Evolutionary conservation across 306 rosid species (phyloP).

Genomic region (Pueraria montana): DNA sequence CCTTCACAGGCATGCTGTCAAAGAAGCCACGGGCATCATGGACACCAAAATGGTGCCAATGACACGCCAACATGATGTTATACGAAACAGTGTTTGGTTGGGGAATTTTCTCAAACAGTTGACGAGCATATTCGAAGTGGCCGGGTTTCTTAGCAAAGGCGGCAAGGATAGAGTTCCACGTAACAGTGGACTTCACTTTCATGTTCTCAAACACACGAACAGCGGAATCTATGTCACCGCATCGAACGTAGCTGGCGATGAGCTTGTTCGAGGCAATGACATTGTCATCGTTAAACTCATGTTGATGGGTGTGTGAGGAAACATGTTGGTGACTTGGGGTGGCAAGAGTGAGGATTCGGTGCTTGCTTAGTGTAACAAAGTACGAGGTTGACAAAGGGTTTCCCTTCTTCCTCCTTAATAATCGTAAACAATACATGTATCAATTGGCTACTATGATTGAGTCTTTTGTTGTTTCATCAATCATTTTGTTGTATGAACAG

Average conservation of each 20-base stretch:
- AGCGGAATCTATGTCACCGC: conserved; percentile 74
- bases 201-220: conserved; percentile 63
- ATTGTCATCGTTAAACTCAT: conserved; percentile 23
- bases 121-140: conserved; percentile 59
- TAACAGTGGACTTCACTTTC: conserved; percentile 65
- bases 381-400: neutral
- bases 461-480: neutral
- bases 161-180: conserved; percentile 83
- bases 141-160: conserved; percentile 64
- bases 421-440: conserved; percentile 43
- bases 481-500: neutral
- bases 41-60: conserved; percentile 58
- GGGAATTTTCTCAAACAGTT: conserved; percentile 80
- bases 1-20: conserved; percentile 71
- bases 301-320: conserved; percentile 35
- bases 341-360: neutral
- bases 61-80: conserved; percentile 78
- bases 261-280: conserved; percentile 65
- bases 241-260: conserved; percentile 65
- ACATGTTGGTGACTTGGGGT: conserved; percentile 5
- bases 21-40: conserved; percentile 69
- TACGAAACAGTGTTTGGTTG: conserved; percentile 77
- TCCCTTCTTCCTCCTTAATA: conserved; percentile 33
- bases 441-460: neutral
- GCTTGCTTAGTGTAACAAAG: neutral